Conservation (phyloP, 768 basidiomycete species). For the Mycena rebaudengoi region DNA sequence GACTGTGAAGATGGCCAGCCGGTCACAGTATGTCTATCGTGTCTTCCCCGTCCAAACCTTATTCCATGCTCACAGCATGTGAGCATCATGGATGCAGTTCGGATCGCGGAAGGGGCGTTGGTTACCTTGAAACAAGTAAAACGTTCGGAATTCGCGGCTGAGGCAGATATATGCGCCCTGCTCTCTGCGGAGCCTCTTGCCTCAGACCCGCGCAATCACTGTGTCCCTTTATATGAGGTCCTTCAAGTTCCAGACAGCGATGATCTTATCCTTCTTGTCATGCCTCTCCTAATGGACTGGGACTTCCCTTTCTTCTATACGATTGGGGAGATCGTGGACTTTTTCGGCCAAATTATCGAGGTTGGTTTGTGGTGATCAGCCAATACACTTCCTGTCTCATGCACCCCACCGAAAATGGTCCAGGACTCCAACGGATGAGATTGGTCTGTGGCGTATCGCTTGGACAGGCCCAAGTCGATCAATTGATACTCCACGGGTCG, state of each 20-base stretch:
- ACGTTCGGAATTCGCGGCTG: slow-evolving; percentile 24
- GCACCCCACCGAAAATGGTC: too few relatives aligned
- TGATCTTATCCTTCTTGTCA: slow-evolving; percentile 30
- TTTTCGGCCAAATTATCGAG: slow-evolving; percentile 41
- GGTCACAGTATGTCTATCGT: not conserved
- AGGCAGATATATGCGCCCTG: slow-evolving; percentile 38
- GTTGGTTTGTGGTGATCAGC: too few relatives aligned
- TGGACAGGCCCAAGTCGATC: too few relatives aligned
- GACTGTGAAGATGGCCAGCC: slow-evolving; percentile 10
- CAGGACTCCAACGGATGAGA: too few relatives aligned
- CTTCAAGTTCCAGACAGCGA: slow-evolving; percentile 31
- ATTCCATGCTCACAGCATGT: not conserved
- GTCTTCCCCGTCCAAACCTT: not conserved
- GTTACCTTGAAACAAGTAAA: not conserved
- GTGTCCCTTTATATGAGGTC: slow-evolving; percentile 37
- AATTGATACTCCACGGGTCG: too few relatives aligned
- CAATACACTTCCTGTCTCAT: too few relatives aligned
- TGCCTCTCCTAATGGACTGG: slow-evolving; percentile 36
- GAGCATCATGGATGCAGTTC: not conserved
- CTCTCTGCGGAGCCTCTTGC: slow-evolving; percentile 17
- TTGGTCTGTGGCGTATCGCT: too few relatives aligned
- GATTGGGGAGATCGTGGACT: slow-evolving; percentile 43
- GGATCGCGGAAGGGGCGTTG: not conserved
- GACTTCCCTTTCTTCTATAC: slow-evolving; percentile 41
- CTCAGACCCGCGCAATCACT: slow-evolving; percentile 42